These are phyloP conservation scores for Berkeleyomyces basicola DNA, from an alignment of 2,329 filamentous ascomycete genomes.

Conservation along the genomic window DNA sequence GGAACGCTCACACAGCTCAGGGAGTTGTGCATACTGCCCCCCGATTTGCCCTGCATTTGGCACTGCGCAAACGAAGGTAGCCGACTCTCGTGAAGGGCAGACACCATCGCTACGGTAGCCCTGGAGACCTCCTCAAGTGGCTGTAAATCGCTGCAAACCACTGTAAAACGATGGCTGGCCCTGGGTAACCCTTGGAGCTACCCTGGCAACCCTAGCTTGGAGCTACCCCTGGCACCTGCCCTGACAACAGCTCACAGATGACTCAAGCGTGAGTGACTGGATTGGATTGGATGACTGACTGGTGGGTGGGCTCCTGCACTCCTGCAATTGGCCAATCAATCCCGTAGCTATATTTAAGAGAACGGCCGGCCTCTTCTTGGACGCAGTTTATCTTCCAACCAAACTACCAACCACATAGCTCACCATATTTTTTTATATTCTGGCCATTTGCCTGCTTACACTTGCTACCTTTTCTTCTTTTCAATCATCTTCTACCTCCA, in stretches of 20 bases:
- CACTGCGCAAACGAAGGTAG: not conserved
- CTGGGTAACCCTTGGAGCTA: no score
- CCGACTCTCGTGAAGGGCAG: not conserved
- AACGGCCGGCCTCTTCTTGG: not conserved
- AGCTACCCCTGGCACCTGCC: not conserved
- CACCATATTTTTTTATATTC: not conserved
- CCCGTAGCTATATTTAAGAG: not conserved
- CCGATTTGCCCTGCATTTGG: not conserved
- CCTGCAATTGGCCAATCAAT: not conserved
- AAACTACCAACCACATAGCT: not conserved
- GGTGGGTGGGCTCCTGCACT: not conserved
- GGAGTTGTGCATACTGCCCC: not conserved
- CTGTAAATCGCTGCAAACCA: no score
- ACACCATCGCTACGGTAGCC: not conserved
- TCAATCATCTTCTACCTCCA: not conserved
- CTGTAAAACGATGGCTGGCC: no score
- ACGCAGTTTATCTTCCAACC: not conserved
- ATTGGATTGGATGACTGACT: not conserved
- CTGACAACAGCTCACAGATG: not conserved
- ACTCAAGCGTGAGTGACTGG: not conserved
- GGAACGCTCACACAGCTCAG: not conserved
- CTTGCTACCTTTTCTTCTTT: not conserved
- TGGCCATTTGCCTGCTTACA: not conserved
- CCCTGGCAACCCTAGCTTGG: not conserved
- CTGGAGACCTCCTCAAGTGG: no score